A percentile compares a stretch with the other conserved stretches of the same genome.
Evolutionary conservation across 805 yeast species (phyloP).

Genomic region (Candida succiphila): DNA sequence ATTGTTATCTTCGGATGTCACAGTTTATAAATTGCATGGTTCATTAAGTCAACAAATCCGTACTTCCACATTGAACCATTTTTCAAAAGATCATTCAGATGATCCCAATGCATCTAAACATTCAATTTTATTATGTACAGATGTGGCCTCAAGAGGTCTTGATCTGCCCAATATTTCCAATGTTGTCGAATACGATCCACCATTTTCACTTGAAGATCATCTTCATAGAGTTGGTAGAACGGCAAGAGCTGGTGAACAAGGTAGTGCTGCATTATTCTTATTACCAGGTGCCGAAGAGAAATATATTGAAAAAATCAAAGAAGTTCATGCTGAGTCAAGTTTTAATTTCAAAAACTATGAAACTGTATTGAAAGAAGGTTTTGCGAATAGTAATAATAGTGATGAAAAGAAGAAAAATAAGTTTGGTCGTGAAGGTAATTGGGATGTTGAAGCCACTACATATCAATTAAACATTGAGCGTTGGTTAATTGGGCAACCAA

Average conservation of each 20-base stretch:
- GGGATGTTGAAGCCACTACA: conserved; percentile 95
- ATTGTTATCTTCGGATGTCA: conserved; percentile 29
- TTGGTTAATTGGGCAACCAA: conserved; percentile 65
- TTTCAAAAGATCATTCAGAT: conserved; percentile 31
- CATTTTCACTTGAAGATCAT: conserved; percentile 90
- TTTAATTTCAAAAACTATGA: conserved; percentile 41
- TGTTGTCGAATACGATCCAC: conserved; percentile 92
- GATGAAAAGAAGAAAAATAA: conserved; percentile 16
- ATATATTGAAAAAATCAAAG: conserved; percentile 54
- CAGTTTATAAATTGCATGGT: conserved; percentile 76
- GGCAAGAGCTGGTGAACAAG: conserved; percentile 91
- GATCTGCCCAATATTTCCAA: conserved; percentile 82
- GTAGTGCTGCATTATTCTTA: conserved; percentile 68
- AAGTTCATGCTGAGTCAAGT: conserved; percentile 43
- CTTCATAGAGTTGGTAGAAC: conserved; percentile 95
- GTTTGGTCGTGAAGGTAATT: conserved; percentile 31
- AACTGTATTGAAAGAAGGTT: conserved; percentile 21
- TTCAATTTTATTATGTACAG: conserved; percentile 82
- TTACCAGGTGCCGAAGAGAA: conserved; percentile 88
- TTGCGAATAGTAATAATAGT: conserved; percentile 13
- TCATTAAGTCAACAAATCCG: conserved; percentile 79
- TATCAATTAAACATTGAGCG: conserved; percentile 91
- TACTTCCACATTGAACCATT: conserved; percentile 62
- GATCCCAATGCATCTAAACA: conserved; percentile 33
- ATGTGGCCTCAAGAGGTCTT: conserved; percentile 95